A percentile compares a stretch with the other conserved stretches of the same genome.
Conservation (phyloP, 2,329 filamentous ascomycete species). For the Nakataea oryzae region DNA sequence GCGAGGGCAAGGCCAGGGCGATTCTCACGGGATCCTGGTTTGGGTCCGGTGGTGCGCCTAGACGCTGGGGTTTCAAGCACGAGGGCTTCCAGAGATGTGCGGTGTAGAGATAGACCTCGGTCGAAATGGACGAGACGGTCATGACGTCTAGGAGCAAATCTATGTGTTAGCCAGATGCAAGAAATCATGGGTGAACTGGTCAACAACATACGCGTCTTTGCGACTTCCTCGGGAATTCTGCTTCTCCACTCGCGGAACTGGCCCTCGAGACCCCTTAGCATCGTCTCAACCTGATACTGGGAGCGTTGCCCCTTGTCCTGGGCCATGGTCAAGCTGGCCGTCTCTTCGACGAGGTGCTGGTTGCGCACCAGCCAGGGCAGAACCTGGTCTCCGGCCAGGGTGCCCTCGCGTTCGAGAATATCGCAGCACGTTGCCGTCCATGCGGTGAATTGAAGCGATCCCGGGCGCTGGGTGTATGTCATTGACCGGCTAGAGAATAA, state of each 20-base stretch:
- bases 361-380: constrained; percentile 33
- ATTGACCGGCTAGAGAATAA: background rate
- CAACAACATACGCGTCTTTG: background rate
- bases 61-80: background rate
- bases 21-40: constrained; percentile 10
- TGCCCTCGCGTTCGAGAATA: constrained; percentile 25
- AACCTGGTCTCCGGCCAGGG: constrained; percentile 26
- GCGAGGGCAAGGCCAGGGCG: constrained; percentile 6
- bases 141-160: constrained; percentile 16
- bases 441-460: constrained; percentile 21
- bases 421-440: constrained; percentile 36
- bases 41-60: constrained; percentile 4
- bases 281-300: constrained; percentile 30
- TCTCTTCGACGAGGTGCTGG: constrained; percentile 27
- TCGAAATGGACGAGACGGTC: constrained; percentile 22
- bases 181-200: background rate
- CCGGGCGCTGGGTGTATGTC: background rate
- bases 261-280: constrained; percentile 35
- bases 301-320: constrained; percentile 16
- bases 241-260: constrained; percentile 31
- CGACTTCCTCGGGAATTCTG: constrained; percentile 22
- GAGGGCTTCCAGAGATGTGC: constrained; percentile 22
- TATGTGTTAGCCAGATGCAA: background rate
- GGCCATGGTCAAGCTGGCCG: constrained; percentile 18
- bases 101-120: constrained; percentile 27